phyloP scores from a whole-genome alignment of 768 basidiomycete species.

The Psilocybe cubensis region DNA sequence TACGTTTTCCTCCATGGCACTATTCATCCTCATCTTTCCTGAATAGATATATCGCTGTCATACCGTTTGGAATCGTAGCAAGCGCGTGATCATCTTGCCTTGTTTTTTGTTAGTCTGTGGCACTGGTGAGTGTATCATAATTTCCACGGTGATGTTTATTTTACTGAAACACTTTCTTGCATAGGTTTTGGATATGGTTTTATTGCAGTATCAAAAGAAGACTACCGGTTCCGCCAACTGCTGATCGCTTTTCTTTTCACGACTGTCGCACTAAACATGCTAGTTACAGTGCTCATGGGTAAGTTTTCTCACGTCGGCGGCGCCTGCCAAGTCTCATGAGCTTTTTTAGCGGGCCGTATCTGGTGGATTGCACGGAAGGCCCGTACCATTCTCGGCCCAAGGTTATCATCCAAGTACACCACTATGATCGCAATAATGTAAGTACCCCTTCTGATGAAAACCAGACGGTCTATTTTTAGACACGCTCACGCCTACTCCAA shows the following conservation, averaged over 20 bases:
- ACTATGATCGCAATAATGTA: constrained; percentile 32
- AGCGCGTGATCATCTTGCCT: constrained; percentile 29
- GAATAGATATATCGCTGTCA: constrained; percentile 36
- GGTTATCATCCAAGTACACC: constrained; percentile 24
- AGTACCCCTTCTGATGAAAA: constrained; percentile 8
- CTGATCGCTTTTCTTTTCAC: constrained; percentile 32
- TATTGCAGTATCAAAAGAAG: constrained; percentile 29
- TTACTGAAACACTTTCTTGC: neutral
- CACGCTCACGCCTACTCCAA: constrained; percentile 20
- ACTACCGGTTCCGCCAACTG: constrained; percentile 29
- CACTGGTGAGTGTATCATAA: constrained; percentile 22
- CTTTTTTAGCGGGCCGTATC: constrained; percentile 28
- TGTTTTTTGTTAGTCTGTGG: constrained; percentile 28
- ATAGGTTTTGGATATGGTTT: constrained; percentile 31
- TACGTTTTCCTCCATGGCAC: neutral
- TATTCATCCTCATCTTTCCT: neutral
- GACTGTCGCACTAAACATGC: constrained; percentile 30
- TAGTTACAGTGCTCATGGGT: constrained; percentile 35
- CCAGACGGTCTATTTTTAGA: constrained; percentile 1
- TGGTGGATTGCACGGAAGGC: constrained; percentile 35
- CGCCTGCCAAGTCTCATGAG: constrained; percentile 7
- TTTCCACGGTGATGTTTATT: constrained; percentile 6
- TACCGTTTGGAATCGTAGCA: constrained; percentile 32
- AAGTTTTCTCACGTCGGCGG: constrained; percentile 17
- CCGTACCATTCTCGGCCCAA: constrained; percentile 25